Base-by-base conservation (phyloP, 108 stramenopile genomes). In the Cyclotella kingstonii region DNA sequence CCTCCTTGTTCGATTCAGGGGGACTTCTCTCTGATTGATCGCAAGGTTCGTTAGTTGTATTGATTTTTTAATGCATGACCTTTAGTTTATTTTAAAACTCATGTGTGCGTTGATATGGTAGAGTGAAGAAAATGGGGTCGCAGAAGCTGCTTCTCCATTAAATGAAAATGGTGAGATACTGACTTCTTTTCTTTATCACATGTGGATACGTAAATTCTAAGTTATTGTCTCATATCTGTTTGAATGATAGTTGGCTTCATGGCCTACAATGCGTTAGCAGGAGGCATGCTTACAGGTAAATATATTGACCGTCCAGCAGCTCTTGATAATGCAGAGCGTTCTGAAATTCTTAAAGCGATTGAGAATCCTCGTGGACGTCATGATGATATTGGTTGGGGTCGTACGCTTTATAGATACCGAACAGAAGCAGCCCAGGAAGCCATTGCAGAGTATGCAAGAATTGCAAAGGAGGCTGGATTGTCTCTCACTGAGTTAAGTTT, bases 221-320 rank as follows among this genome's bases (percentile, higher is more conserved):
- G 10, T 38, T 8, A 12, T 10, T 10, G 12, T 8, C 36, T 38
- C 36, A 10, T 38, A 38, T 38, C 36, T 12, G 36, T 38, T 12
- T 12, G 36, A 44, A 18, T n/a, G n/a, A 44, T 9, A 62, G 86
- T 88, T 25, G 91, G 91, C 0, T 93, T 93, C 78, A 86, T 91
- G 86, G 68, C 89, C 0, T 95, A 91, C 77, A 95, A 93, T 62
- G 86, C 87, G 4, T 69, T 95, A 4, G 94, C 91, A 0, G 94
- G 94, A 12, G 94, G 94, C 1, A 84, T 95, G 86, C 63, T 95
- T 12, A 95, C 90, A 2, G 94, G 94, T 0, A 95, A 95, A 60
- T 95, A 95, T 66, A 57, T 80, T 41, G 67, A 81, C 33, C 62
- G 76, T 8, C 90, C 89, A 7, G 82, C 90, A 12, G 90, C 90